A percentile compares a stretch with the other conserved stretches of the same genome.
These are phyloP conservation scores for Aspergillus hancockii DNA, from an alignment of 495 filamentous ascomycete species.

Conservation along the genomic window DNA sequence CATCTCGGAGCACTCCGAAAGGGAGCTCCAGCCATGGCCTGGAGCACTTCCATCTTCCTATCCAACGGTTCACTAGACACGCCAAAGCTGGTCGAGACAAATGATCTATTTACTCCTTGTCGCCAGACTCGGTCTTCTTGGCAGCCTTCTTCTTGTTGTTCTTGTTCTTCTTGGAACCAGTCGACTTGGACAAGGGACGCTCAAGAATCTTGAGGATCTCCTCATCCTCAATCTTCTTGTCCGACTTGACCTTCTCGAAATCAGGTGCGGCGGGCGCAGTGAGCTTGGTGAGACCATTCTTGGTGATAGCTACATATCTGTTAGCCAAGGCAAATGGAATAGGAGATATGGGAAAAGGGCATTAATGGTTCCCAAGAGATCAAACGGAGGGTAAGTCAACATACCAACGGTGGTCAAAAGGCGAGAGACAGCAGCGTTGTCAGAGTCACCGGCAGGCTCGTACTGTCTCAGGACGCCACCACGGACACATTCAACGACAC, in stretches of 20 bases:
- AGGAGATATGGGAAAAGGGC: background rate
- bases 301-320: conserved; percentile 78
- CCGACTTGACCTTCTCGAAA: conserved; percentile 76
- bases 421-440: conserved; percentile 76
- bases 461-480: conserved; percentile 89
- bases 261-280: conserved; percentile 72
- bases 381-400: conserved; percentile 25
- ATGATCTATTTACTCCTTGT: conserved; percentile 54
- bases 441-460: conserved; percentile 92
- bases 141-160: conserved; percentile 91
- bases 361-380: background rate
- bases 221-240: conserved; percentile 97
- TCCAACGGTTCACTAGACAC: conserved; percentile 15
- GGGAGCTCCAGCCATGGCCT: conserved; percentile 9
- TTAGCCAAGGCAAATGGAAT: background rate
- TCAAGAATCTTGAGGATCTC: conserved; percentile 92
- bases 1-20: conserved; percentile 10
- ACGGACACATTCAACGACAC: conserved; percentile 92
- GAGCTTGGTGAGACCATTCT: conserved; percentile 89
- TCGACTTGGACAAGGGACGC: conserved; percentile 74
- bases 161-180: conserved; percentile 72
- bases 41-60: conserved; percentile 14
- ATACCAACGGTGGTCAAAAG: conserved; percentile 90
- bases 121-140: conserved; percentile 65
- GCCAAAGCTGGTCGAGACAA: conserved; percentile 12